These are phyloP conservation scores for Globisporangium cylindrosporum DNA, from an alignment of 352 stramenopile species.

Conservation along the genomic window DNA sequence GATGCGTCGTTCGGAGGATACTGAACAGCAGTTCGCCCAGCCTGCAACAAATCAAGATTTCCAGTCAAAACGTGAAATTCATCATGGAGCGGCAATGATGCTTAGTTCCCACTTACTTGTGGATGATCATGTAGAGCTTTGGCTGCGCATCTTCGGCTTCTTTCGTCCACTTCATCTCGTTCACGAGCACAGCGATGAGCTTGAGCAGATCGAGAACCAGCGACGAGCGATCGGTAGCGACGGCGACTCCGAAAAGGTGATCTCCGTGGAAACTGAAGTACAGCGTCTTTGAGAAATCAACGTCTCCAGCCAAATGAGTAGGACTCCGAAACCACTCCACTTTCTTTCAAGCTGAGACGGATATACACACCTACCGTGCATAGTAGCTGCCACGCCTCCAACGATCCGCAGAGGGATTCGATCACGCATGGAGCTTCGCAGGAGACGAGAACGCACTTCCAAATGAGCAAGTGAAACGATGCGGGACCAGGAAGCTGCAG, in stretches of 20 bases:
- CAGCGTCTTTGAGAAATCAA: constrained; percentile 32
- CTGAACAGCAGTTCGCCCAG: constrained; percentile 47
- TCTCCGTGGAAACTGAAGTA: constrained; percentile 31
- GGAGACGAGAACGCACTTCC: constrained; percentile 53
- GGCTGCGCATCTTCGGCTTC: constrained; percentile 27
- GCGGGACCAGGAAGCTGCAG: constrained; percentile 18
- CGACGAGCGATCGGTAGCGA: constrained; percentile 20
- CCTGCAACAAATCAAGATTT: not conserved
- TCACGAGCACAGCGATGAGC: constrained; percentile 53
- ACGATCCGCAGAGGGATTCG: constrained; percentile 25
- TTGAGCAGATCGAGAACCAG: constrained; percentile 59
- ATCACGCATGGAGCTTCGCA: constrained; percentile 40
- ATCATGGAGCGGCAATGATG: not conserved
- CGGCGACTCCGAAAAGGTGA: constrained; percentile 17
- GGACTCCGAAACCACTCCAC: not conserved
- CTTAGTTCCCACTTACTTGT: constrained; percentile 17
- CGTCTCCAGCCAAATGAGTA: not conserved
- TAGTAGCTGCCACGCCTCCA: constrained; percentile 41
- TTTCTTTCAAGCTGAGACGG: not conserved
- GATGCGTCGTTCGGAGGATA: constrained; percentile 30
- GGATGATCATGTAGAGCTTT: constrained; percentile 25
- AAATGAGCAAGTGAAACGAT: constrained; percentile 51
- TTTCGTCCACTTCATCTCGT: constrained; percentile 46
- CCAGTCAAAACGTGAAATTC: not conserved
- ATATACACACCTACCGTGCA: constrained; percentile 25